phyloP scores from a whole-genome alignment of 257 asterid species.

The Datura wrightii region DNA sequence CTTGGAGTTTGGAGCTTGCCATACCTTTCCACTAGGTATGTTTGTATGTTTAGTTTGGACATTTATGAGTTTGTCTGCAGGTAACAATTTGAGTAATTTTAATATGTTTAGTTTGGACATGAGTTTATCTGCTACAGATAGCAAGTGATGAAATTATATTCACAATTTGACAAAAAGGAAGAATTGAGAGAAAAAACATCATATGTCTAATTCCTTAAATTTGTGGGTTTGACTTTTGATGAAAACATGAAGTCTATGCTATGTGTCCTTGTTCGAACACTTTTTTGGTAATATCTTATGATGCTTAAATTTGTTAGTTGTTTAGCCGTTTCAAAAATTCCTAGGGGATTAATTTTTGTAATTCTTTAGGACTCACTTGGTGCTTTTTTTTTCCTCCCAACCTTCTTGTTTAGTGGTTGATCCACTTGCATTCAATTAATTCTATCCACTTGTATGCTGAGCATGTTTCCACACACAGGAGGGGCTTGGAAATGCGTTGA shows the following conservation, averaged over 20 bases:
- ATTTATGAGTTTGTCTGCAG: background rate
- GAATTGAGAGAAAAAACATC: background rate
- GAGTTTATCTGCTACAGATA: background rate
- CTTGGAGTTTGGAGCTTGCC: conserved; percentile 12
- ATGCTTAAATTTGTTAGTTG: background rate
- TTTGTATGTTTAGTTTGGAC: background rate
- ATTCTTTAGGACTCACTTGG: background rate
- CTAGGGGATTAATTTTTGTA: background rate
- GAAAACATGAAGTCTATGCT: background rate
- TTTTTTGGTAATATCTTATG: background rate
- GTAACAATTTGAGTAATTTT: background rate
- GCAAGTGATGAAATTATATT: background rate
- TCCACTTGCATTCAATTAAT: background rate
- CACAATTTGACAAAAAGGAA: background rate
- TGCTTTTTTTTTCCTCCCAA: background rate
- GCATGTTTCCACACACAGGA: conserved; percentile 61
- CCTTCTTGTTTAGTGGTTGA: background rate
- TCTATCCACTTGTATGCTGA: background rate
- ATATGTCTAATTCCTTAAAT: background rate
- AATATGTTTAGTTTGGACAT: background rate
- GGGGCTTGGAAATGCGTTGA: conserved; percentile 63
- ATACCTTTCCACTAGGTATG: background rate
- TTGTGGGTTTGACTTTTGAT: conserved; percentile 1
- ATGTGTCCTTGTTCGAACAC: background rate
- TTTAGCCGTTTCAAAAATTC: background rate